Conservation (phyloP, 169 alveolate species). For the Plasmodium knowlesi region DNA sequence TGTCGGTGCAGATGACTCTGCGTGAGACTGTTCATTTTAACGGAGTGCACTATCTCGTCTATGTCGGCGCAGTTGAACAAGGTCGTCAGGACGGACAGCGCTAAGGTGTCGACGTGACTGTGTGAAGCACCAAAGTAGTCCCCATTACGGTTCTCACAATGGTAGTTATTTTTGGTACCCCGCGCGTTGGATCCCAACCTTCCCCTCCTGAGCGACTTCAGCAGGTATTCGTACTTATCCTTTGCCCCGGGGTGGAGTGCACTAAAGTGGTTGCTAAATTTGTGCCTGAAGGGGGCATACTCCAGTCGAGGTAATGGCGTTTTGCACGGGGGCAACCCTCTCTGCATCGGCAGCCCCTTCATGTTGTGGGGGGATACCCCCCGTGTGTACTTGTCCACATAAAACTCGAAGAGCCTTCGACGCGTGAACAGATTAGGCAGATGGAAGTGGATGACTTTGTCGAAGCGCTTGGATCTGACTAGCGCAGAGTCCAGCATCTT, state of each 20-base stretch:
- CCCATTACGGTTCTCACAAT: background rate
- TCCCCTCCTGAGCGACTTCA: background rate
- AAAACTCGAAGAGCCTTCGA: slow-evolving; percentile 18
- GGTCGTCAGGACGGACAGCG: slow-evolving; percentile 23
- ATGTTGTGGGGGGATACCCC: background rate
- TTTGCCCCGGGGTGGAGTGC: background rate
- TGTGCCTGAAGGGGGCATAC: background rate
- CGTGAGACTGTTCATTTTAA: background rate
- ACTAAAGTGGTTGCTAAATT: background rate
- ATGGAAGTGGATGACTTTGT: slow-evolving; percentile 38
- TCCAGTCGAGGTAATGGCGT: background rate
- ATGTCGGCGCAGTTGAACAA: slow-evolving; percentile 69
- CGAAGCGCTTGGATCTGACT: slow-evolving; percentile 58
- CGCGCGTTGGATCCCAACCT: background rate
- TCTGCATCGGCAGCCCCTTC: background rate
- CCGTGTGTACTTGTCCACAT: slow-evolving; percentile 11
- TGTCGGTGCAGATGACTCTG: background rate
- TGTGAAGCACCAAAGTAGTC: background rate
- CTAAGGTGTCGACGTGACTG: background rate
- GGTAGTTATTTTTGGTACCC: background rate
- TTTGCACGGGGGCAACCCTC: background rate
- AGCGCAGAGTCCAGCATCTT: slow-evolving; percentile 41
- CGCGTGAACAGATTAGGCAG: slow-evolving; percentile 53
- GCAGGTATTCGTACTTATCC: background rate
- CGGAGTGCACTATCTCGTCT: slow-evolving; percentile 23